Conservation (phyloP, 2,329 filamentous ascomycete genomes). For the Chaetomiaceae sp. region DNA sequence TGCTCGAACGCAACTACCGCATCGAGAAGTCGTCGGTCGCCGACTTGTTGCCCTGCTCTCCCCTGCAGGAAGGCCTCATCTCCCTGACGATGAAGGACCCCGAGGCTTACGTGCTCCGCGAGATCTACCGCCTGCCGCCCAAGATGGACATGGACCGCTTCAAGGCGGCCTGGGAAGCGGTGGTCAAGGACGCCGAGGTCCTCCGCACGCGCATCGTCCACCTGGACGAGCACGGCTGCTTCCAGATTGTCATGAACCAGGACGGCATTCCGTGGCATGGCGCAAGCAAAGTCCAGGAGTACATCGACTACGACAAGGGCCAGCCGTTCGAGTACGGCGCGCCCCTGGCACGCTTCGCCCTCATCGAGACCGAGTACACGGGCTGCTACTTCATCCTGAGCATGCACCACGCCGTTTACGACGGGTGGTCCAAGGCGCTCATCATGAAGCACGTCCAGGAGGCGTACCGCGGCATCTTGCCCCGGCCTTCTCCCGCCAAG, state of each 20-base stretch:
- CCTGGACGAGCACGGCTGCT: neutral
- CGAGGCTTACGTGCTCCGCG: conserved; percentile 49
- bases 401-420: conserved; percentile 5
- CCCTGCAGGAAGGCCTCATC: conserved; percentile 40
- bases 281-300: neutral
- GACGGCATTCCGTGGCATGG: neutral
- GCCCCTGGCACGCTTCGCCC: neutral
- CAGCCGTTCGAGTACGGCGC: neutral
- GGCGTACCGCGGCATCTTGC: neutral
- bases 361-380: conserved; percentile 3
- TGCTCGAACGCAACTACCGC: neutral
- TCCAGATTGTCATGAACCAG: neutral
- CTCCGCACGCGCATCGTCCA: conserved; percentile 15
- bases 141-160: conserved; percentile 14
- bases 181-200: neutral
- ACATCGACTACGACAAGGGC: neutral
- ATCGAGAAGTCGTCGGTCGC: conserved; percentile 32
- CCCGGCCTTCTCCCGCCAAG: neutral
- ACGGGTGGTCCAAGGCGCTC: neutral
- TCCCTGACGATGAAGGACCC: conserved; percentile 46
- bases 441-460: neutral
- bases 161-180: conserved; percentile 10
- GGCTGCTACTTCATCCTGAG: conserved; percentile 6
- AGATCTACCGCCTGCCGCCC: conserved; percentile 38
- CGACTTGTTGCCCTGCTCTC: conserved; percentile 33